Conservation (phyloP, 345 rosid genomes). For the Theobroma cacao region DNA sequence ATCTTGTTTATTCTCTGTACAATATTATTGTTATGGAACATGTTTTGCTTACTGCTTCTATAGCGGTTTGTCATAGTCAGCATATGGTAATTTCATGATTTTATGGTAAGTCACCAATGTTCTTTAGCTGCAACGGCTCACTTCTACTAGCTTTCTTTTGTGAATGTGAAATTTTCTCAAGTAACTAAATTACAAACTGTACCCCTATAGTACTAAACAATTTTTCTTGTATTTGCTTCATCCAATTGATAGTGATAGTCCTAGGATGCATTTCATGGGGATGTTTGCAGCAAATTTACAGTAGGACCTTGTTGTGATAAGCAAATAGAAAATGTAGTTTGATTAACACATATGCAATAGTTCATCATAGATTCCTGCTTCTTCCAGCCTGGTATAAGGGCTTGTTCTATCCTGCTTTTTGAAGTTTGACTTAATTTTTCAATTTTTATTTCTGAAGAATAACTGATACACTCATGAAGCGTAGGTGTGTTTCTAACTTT, state of each 20-base stretch:
- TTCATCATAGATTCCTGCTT: neutral
- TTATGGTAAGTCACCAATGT: neutral
- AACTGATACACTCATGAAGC: neutral
- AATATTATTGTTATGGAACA: neutral
- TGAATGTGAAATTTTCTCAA: neutral
- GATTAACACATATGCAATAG: neutral
- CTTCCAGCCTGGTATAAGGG: neutral
- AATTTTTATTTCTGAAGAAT: neutral
- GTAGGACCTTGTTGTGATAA: neutral
- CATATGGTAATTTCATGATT: neutral
- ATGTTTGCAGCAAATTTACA: neutral
- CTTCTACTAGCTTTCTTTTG: conserved; percentile 3
- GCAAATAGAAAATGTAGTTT: neutral
- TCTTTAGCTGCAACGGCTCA: conserved; percentile 1
- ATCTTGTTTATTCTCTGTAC: neutral
- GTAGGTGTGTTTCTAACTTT: conserved; percentile 12
- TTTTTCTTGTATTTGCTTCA: neutral
- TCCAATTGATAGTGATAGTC: neutral
- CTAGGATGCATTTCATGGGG: neutral
- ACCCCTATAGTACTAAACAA: neutral
- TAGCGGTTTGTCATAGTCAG: neutral
- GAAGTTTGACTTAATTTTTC: neutral
- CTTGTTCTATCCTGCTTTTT: neutral
- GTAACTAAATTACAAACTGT: neutral
- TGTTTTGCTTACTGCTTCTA: neutral